Conservation (phyloP, 768 basidiomycete species). For the Pleurotus djamor region DNA sequence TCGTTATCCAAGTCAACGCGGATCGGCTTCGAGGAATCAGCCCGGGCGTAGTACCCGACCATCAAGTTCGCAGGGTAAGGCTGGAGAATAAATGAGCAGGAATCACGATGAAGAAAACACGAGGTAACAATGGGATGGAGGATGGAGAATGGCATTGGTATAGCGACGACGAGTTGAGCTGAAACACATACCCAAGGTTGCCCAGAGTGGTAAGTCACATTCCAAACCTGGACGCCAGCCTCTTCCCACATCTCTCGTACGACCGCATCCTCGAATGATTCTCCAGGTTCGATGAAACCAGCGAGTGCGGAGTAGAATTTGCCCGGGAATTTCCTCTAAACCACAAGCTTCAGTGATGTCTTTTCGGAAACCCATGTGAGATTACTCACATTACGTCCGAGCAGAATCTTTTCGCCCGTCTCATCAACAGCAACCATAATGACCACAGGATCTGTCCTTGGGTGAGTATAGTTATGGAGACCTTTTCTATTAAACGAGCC, state of each 20-base stretch:
- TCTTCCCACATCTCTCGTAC: conserved; percentile 95
- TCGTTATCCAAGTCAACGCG: conserved; percentile 92
- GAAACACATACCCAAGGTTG: conserved; percentile 74
- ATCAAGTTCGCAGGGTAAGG: conserved; percentile 90
- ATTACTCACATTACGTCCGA: conserved; percentile 76
- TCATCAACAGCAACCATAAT: conserved; percentile 88
- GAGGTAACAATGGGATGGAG: neutral
- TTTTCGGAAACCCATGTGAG: no score
- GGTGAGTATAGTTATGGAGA: conserved; percentile 83
- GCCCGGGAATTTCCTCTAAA: conserved; percentile 62
- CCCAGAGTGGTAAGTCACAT: conserved; percentile 80
- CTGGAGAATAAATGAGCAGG: conserved; percentile 32
- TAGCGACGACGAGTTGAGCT: neutral
- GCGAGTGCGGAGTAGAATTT: conserved; percentile 88
- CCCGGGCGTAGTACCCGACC: conserved; percentile 87
- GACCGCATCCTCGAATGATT: conserved; percentile 93
- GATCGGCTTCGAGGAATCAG: conserved; percentile 70
- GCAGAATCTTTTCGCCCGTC: conserved; percentile 76
- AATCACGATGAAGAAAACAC: neutral
- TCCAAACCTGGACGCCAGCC: conserved; percentile 84
- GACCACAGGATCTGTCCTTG: conserved; percentile 84
- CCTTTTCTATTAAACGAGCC: conserved; percentile 54
- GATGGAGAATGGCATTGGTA: neutral
- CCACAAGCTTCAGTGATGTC: no score
- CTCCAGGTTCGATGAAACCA: conserved; percentile 93